Evolutionary conservation across 2,329 filamentous ascomycete genomes (phyloP).

Genomic region (Ascochyta fabae): DNA sequence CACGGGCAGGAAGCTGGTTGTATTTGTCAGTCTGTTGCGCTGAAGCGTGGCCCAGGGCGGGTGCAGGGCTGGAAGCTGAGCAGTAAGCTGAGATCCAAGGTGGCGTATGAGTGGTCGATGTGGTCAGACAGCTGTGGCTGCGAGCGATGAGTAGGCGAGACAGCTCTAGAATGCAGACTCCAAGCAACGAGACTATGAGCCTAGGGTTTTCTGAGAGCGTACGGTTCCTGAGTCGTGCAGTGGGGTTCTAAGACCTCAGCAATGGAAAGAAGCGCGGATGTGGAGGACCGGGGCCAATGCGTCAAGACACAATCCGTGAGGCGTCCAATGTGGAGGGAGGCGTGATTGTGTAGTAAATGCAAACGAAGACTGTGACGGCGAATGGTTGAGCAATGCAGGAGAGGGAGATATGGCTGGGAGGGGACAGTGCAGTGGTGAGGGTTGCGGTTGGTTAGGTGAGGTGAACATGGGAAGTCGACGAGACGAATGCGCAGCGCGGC

Average conservation of each 20-base stretch:
- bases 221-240: slow-evolving; percentile 31
- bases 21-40: not conserved
- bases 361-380: slow-evolving; percentile 28
- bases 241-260: slow-evolving; percentile 40
- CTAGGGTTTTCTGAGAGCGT: slow-evolving; percentile 29
- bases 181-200: slow-evolving; percentile 29
- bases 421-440: slow-evolving; percentile 17
- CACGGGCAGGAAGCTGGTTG: not conserved
- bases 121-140: slow-evolving; percentile 25
- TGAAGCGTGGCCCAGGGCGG: slow-evolving; percentile 22
- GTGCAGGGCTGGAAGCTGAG: slow-evolving; percentile 34
- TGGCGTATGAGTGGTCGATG: slow-evolving; percentile 26
- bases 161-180: slow-evolving; percentile 30
- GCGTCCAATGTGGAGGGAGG: slow-evolving; percentile 28
- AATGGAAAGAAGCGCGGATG: slow-evolving; percentile 40
- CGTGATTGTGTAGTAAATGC: slow-evolving; percentile 26
- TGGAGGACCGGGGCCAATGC: slow-evolving; percentile 44
- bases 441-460: not conserved
- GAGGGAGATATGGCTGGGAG: slow-evolving; percentile 7
- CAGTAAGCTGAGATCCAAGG: slow-evolving; percentile 43
- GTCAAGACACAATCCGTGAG: slow-evolving; percentile 45
- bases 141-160: slow-evolving; percentile 29
- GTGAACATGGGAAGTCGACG: slow-evolving; percentile 9
- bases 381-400: slow-evolving; percentile 19
- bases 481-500: slow-evolving; percentile 32